Base-by-base conservation (phyloP, 139 green algal genomes). In the Mesostigma viride region DNA sequence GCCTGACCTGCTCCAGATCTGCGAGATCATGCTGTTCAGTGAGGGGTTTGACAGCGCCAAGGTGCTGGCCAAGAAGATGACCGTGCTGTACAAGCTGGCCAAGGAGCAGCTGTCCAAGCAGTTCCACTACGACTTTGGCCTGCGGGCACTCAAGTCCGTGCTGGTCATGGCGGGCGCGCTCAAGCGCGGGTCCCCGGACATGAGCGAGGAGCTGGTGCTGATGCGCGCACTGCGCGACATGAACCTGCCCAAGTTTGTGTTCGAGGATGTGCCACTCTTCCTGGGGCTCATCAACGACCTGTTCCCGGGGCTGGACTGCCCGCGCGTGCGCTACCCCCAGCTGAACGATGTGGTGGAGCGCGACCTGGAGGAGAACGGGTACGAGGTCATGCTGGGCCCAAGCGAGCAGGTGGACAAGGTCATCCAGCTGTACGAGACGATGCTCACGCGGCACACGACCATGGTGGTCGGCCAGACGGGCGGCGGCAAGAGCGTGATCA, bases 211-310 rank as follows among this genome's bases (percentile, higher is more conserved):
- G 59, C 72, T 91, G 51, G 85, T 94, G 67, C 76, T 91, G 27
- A 91, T 94, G 87, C 80, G 87, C 26, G 85, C 87, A 31, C 69
- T 94, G 66, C 83, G 87, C n/a, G 87, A 94, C 74, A 93, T 91
- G 85, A 93, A 93, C 69, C 69, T 93, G 62, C 85, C 87, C 67
- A 93, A 93, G 77, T 93, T 93, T 75, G 83, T 91, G 31, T 91
- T 86, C 64, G 87, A 93, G 47, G 87, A 93, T 63, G 87, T 91
- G 69, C 87, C 85, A 3, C 79, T 93, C n/a, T 93, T 93, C 81
- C 66, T 89, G 24, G 85, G 85, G 17, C 84, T 93, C 62, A 89
- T 93, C 65, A 84, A 84, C 36, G 80, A 89, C 51, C 72, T 87
- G 32, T 87, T 86, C 76, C 83, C 81, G 20, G 74, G 80, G 45